Conservation (phyloP, 192 early-diverging fungal species). For the Dispira simplex region DNA sequence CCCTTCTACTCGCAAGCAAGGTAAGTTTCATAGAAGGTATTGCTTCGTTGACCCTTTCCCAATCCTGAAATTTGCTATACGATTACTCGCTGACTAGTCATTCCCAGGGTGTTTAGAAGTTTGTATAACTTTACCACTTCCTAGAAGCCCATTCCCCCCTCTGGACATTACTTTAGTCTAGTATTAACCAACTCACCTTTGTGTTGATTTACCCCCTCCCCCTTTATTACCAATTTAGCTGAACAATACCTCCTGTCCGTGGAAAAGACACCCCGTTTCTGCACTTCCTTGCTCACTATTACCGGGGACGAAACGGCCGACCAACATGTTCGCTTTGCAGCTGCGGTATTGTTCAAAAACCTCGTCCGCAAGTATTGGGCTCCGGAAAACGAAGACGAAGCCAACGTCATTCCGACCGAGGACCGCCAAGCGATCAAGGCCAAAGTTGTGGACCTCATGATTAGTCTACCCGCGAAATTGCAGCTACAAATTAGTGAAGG, state of each 20-base stretch:
- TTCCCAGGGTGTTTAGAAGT: conserved; percentile 23
- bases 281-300: conserved; percentile 57
- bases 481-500: conserved; percentile 88
- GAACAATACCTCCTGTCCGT: conserved; percentile 32
- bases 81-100: conserved; percentile 28
- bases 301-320: conserved; percentile 42
- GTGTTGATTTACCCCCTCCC: background rate
- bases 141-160: background rate
- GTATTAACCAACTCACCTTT: conserved; percentile 19
- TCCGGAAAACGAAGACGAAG: conserved; percentile 21
- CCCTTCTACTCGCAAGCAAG: conserved; percentile 34
- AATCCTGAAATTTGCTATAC: conserved; percentile 18
- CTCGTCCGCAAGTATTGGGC: conserved; percentile 81
- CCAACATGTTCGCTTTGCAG: conserved; percentile 53
- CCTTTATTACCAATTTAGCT: conserved; percentile 23
- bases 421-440: conserved; percentile 73
- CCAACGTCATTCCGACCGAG: conserved; percentile 20
- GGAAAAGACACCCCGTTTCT: conserved; percentile 48
- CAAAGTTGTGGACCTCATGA: conserved; percentile 78
- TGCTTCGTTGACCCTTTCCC: conserved; percentile 8
- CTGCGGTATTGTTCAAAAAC: conserved; percentile 92
- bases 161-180: conserved; percentile 11
- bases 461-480: conserved; percentile 52
- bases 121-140: conserved; percentile 21
- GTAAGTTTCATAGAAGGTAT: conserved; percentile 16